phyloP scores from a whole-genome alignment of 164 flowering plant genomes.

The Aristolochia fimbriata region DNA sequence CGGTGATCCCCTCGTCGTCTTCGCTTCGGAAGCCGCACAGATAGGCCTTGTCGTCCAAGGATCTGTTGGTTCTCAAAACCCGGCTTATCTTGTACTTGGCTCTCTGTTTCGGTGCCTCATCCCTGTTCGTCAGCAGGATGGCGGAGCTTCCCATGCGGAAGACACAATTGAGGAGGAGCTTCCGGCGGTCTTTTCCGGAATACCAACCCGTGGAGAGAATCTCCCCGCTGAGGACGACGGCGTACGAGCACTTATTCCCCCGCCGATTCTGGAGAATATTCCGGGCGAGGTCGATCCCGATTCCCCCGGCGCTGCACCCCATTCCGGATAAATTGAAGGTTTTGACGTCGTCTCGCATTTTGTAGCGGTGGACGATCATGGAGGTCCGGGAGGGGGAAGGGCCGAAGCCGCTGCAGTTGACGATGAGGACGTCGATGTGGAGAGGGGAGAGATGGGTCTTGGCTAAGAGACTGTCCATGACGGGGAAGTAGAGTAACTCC shows the following conservation, averaged over 20 bases:
- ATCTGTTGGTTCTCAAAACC: conserved; percentile 34
- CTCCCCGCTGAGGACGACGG: conserved; percentile 60
- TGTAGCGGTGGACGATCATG: conserved; percentile 42
- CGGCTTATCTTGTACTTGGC: conserved; percentile 30
- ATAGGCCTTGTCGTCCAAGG: conserved; percentile 45
- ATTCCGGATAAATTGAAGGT: conserved; percentile 61
- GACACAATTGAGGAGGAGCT: conserved; percentile 47
- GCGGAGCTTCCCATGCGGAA: conserved; percentile 72
- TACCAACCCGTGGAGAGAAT: conserved; percentile 69
- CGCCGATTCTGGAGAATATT: conserved; percentile 24
- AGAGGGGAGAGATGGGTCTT: conserved; percentile 36
- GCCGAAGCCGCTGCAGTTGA: conserved; percentile 65
- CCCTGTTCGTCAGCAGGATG: conserved; percentile 34
- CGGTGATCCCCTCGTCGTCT: conserved; percentile 49
- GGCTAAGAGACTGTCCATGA: conserved; percentile 50
- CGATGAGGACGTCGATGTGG: conserved; percentile 46
- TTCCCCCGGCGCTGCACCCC: conserved; percentile 70
- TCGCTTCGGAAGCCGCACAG: conserved; percentile 37
- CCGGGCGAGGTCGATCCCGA: conserved; percentile 42
- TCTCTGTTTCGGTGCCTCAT: conserved; percentile 8
- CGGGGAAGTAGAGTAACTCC: conserved; percentile 44
- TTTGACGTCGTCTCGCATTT: conserved; percentile 43
- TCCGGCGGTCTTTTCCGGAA: conserved; percentile 41
- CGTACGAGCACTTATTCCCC: conserved; percentile 22
- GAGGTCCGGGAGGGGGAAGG: conserved; percentile 62